phyloP scores from a whole-genome alignment of 2,329 filamentous ascomycete species.

The Verticillium tricorpus region DNA sequence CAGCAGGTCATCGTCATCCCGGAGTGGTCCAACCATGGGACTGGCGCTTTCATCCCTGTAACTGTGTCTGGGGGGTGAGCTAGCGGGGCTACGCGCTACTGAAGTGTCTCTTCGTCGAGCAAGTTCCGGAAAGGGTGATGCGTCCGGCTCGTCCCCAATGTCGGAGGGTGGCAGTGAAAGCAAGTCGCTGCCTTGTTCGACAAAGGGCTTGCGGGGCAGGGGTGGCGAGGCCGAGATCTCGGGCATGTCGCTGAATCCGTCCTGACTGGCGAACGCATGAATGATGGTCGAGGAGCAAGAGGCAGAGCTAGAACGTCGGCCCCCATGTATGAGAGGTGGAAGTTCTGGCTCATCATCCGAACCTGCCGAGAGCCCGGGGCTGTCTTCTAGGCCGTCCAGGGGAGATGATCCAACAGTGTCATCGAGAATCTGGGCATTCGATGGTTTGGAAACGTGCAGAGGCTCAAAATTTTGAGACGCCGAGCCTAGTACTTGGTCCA shows the following conservation, averaged over 20 bases:
- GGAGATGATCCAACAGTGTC: not conserved
- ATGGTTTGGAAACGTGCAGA: not conserved
- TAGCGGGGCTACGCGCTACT: slow-evolving; percentile 30
- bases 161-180: not conserved
- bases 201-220: slow-evolving; percentile 23
- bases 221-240: slow-evolving; percentile 42
- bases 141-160: not conserved
- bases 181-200: not conserved
- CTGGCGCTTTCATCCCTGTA: slow-evolving; percentile 24
- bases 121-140: not conserved
- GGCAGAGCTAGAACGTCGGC: slow-evolving; percentile 23
- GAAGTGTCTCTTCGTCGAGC: slow-evolving; percentile 1
- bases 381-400: not conserved
- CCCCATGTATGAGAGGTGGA: slow-evolving; percentile 26
- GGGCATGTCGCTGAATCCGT: slow-evolving; percentile 36
- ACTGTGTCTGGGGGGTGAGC: slow-evolving; percentile 36
- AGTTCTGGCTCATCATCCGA: slow-evolving; percentile 27
- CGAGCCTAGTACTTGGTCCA: not conserved
- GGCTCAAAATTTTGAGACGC: slow-evolving; percentile 1
- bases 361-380: not conserved
- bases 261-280: slow-evolving; percentile 30
- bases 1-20: slow-evolving; percentile 33
- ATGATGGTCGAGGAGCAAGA: slow-evolving; percentile 34
- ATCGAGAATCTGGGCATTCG: slow-evolving; percentile 1
- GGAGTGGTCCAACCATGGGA: slow-evolving; percentile 37